Base-by-base conservation (phyloP, 164 flowering plant genomes). In the Santalum album region DNA sequence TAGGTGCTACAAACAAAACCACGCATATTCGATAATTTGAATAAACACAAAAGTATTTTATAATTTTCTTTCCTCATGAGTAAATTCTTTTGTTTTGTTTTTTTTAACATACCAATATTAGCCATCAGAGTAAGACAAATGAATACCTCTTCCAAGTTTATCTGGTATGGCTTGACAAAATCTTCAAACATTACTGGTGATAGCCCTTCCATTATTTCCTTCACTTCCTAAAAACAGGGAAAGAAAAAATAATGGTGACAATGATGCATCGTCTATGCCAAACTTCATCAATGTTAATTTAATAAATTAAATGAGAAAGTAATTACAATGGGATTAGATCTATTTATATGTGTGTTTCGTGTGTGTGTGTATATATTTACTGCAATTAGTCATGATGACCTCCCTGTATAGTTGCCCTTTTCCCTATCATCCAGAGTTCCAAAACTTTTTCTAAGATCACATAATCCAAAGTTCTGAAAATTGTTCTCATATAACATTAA, bases 181-280 rank as follows among this genome's bases (percentile, higher is more conserved):
- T 91, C 96, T 60, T 91, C 96, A 56, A 88, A 79, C 95, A 87
- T 83, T n/a, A 68, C 48, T 6, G 96, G 96, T 26, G 83, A 78
- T 20, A 87, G 58, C 47, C 50, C 79, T 75, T 75, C 72, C 79
- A 91, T 71, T 64, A 42, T 74, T 57, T 78, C 87, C 55, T 79
- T 73, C 39, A 88, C 95, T 65, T 91, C 98, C 98, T 90, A 65
- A 0, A 49, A 51, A 59, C 36, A 32, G 57, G 56, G 26, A 58
- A 45, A 45, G 6, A 60, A 40, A 16, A 50, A 7, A 48, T 53
- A 26, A 59, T n/a, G 43, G 44, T 51, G 15, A 36, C 46, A 55
- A 53, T 26, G 49, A 19, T 27, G 36, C 26, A 40, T 10, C 10
- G 12, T 4, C n/a, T 29, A 29, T 4, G 4, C 9, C 34, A n/a